Evolutionary conservation across 2,329 filamentous ascomycete species (phyloP), one percentile per base, ranked within the genome.

Genomic region (Alternaria hordeiaustralica): DNA sequence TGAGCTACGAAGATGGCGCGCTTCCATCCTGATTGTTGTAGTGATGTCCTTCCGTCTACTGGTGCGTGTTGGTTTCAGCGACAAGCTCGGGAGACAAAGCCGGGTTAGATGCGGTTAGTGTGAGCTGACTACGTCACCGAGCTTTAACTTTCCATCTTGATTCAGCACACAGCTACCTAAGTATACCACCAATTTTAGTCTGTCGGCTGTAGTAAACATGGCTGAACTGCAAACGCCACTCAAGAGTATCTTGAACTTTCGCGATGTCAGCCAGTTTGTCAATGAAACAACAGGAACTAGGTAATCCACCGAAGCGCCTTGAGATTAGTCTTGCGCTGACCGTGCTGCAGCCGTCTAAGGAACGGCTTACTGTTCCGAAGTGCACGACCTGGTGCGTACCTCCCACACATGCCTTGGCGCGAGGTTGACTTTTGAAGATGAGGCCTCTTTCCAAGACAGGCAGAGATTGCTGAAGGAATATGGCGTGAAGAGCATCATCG

Each of bases 401-500:
- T 21, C n/a, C 15, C 33, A 25, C 25, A 53, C 6, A 4, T 13
- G 30, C 18, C 21, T 44, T 57, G 15, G 21, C 20, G 41, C 23
- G 25, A 13, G 21, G 50, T 55, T 68, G 58, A 65, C 44, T 18
- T 11, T 13, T 47, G 43, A 79, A 85, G 93, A 97, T 74, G 89
- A 93, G 77, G 92, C 92, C 36, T 90, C 91, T 0, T 73, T 84
- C 20, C 76, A 83, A 36, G 94, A 97, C 79, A 87, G 87, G 60
- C 76, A 83, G 33, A 81, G 83, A 30, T 84, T 97, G 11, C 79
- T 82, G 10, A 80, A 88, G 8, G 84, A 88, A 30, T 85, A 90
- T 69, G 84, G 87, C 21, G 87, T 97, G 67, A 87, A 85, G 68
- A 92, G 89, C 3, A 87, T 97, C 44, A 86, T 97, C 63, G 94